Evolutionary conservation across 163 green algal genomes (phyloP).

Genomic region (Coccomyxa subellipsoidea): DNA sequence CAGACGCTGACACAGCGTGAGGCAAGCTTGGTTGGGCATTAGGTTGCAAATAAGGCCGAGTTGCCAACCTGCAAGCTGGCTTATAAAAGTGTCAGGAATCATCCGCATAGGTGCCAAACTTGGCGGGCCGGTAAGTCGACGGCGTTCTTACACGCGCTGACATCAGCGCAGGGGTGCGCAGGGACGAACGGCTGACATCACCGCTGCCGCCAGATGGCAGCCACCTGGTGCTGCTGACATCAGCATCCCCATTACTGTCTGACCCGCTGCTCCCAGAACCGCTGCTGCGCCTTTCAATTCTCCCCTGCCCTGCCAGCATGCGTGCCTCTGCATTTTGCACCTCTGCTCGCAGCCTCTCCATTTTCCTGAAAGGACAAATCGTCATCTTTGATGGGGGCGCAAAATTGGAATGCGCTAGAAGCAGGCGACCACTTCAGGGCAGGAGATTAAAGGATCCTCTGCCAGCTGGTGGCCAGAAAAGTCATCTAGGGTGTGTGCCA

Average conservation of each 20-base stretch:
- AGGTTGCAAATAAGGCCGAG: too few relatives aligned
- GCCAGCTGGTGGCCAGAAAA: too few relatives aligned
- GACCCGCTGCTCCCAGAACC: neutral
- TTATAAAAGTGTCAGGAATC: neutral
- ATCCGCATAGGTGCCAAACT: neutral
- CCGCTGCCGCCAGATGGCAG: neutral
- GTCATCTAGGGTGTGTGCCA: too few relatives aligned
- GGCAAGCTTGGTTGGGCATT: too few relatives aligned
- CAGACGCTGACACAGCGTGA: too few relatives aligned
- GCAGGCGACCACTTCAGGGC: neutral
- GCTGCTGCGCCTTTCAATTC: neutral
- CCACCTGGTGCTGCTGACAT: neutral
- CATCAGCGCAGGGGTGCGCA: neutral
- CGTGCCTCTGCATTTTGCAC: neutral
- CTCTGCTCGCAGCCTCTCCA: neutral
- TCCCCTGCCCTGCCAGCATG: neutral
- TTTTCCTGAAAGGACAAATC: neutral
- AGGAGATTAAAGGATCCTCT: too few relatives aligned
- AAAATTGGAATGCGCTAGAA: neutral
- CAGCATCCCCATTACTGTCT: neutral
- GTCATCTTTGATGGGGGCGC: neutral
- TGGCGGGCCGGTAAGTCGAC: neutral
- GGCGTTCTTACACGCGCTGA: neutral
- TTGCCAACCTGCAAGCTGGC: too few relatives aligned
- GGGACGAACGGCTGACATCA: neutral